Conservation (phyloP, 169 alveolate genomes). For the Plasmodium ovale region DNA sequence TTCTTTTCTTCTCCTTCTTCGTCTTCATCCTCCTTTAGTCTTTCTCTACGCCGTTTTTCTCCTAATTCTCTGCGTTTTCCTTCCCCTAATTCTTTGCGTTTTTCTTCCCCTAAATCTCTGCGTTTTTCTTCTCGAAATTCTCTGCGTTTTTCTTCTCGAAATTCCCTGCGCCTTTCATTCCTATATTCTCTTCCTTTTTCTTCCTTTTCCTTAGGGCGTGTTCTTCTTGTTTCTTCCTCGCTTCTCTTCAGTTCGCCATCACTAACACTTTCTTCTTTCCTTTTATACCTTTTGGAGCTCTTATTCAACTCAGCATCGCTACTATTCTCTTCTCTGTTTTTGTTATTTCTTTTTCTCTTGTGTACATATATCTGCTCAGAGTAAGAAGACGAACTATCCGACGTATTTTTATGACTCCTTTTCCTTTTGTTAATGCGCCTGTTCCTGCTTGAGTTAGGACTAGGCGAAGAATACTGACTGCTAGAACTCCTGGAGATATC, state of each 20-base stretch:
- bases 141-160: too few species aligned
- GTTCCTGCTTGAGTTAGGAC: neutral
- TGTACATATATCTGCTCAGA: neutral
- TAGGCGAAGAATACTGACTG: too few species aligned
- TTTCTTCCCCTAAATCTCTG: neutral
- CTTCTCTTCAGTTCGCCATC: neutral
- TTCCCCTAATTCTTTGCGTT: neutral
- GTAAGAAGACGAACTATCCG: too few species aligned
- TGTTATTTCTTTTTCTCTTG: neutral
- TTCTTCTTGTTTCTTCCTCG: neutral
- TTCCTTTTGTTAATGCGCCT: neutral
- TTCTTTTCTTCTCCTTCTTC: neutral
- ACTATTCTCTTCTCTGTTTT: neutral
- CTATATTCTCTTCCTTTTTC: slow-evolving; percentile 12
- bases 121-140: neutral
- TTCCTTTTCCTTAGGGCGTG: neutral
- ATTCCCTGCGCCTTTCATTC: too few species aligned
- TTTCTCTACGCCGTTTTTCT: neutral
- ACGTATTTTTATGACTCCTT: too few species aligned
- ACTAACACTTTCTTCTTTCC: neutral
- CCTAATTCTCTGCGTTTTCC: neutral
- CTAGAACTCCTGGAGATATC: neutral
- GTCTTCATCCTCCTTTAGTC: neutral
- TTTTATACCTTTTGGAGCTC: too few species aligned
- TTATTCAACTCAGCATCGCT: too few species aligned